These are phyloP conservation scores for Trichoderma simmonsii DNA, from an alignment of 2,329 filamentous ascomycete species.

Conservation along the genomic window DNA sequence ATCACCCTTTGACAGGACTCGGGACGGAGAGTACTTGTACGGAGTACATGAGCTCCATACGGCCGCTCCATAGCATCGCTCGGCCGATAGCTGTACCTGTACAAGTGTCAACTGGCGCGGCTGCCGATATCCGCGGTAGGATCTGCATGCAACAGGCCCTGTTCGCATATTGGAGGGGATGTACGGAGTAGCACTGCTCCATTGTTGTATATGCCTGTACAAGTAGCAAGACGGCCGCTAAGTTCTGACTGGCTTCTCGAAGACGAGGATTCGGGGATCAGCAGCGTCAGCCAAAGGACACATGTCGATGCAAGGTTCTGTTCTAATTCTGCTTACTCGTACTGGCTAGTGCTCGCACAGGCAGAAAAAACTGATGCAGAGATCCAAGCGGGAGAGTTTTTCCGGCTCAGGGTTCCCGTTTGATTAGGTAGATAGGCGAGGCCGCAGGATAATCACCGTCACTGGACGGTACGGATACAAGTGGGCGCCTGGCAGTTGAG, in stretches of 20 bases:
- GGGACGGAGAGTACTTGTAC: not conserved
- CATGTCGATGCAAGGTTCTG: not conserved
- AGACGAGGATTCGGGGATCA: not conserved
- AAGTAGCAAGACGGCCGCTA: not conserved
- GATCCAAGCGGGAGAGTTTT: not conserved
- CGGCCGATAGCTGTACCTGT: not conserved
- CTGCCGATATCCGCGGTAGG: slow-evolving; percentile 9
- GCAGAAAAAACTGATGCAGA: not conserved
- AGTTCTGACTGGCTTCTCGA: slow-evolving; percentile 10
- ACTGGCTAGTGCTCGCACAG: not conserved
- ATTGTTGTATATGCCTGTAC: not conserved
- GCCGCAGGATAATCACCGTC: slow-evolving; percentile 4
- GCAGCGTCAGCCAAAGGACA: not conserved
- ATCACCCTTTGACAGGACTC: not conserved
- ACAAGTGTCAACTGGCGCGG: not conserved
- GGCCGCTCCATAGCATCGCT: slow-evolving; percentile 2
- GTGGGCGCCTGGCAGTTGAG: not conserved
- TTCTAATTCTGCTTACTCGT: not conserved
- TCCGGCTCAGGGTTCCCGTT: not conserved
- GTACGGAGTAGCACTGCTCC: not conserved
- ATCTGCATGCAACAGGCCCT: not conserved
- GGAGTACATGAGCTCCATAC: not conserved
- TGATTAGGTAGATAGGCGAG: slow-evolving; percentile 12
- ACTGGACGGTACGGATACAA: not conserved
- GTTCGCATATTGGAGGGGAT: not conserved